Percentiles rank a stretch among this genome's conserved stretches.
phyloP scores from a whole-genome alignment of 108 stramenopile species.

The Cyclotella atomus region DNA sequence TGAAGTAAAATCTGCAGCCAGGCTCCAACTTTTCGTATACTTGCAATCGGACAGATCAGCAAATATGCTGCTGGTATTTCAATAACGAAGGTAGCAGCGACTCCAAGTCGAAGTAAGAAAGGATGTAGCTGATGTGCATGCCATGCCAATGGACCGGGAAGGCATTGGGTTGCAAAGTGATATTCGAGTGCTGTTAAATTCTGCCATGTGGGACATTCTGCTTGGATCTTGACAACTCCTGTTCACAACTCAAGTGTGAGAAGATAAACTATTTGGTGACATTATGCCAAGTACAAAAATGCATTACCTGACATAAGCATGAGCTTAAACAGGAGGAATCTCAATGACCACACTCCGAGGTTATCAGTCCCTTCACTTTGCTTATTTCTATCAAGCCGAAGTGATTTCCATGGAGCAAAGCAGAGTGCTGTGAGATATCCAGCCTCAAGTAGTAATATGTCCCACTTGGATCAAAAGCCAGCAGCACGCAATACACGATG shows the following conservation, averaged over 20 bases:
- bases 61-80: conserved; percentile 70
- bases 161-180: conserved; percentile 78
- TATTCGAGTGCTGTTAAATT: conserved; percentile 76
- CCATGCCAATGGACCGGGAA: conserved; percentile 69
- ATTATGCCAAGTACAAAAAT: too few species aligned
- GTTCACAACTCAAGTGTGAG: too few species aligned
- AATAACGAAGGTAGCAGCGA: conserved; percentile 66
- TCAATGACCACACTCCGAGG: conserved; percentile 47
- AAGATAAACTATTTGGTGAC: too few species aligned
- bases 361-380: neutral
- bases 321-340: conserved; percentile 70
- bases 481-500: neutral
- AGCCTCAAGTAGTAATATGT: conserved; percentile 70
- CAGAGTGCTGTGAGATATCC: conserved; percentile 52
- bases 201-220: conserved; percentile 74
- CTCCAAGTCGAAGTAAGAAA: conserved; percentile 54
- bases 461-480: conserved; percentile 53
- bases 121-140: conserved; percentile 62
- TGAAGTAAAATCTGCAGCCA: conserved; percentile 68
- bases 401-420: conserved; percentile 51
- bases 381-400: neutral
- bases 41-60: conserved; percentile 48
- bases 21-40: conserved; percentile 47
- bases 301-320: conserved; percentile 83
- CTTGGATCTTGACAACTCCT: conserved; percentile 80